These are phyloP conservation scores for Phytophthora pistaciae DNA, from an alignment of 352 stramenopile genomes.

Conservation along the genomic window DNA sequence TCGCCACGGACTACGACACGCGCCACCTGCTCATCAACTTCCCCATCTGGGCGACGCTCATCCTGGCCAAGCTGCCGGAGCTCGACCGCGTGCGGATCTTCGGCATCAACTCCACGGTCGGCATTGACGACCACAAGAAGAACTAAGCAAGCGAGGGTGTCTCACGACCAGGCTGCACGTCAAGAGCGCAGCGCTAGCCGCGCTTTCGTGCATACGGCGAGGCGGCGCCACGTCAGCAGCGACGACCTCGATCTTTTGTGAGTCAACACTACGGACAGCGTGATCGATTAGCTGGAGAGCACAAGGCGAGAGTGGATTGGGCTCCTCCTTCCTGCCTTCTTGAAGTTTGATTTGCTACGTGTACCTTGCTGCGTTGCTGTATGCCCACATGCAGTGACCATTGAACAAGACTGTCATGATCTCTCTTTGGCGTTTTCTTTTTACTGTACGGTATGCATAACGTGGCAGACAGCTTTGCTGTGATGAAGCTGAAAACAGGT, in stretches of 20 bases:
- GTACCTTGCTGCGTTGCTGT: constrained; percentile 17
- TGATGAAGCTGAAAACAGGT: background rate
- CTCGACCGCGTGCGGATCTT: constrained; percentile 96
- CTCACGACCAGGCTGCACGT: constrained; percentile 7
- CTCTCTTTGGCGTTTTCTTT: constrained; percentile 3
- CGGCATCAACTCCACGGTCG: constrained; percentile 96
- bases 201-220: constrained; percentile 10
- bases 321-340: constrained; percentile 19
- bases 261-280: constrained; percentile 29
- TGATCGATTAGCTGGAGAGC: constrained; percentile 24
- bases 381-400: constrained; percentile 16
- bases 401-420: constrained; percentile 30
- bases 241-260: constrained; percentile 23
- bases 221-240: constrained; percentile 4
- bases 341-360: constrained; percentile 35
- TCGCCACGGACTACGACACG: constrained; percentile 92
- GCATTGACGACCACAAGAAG: constrained; percentile 93
- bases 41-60: constrained; percentile 90
- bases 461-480: constrained; percentile 2
- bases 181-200: constrained; percentile 9
- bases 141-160: constrained; percentile 32
- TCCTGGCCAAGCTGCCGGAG: constrained; percentile 94
- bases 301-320: constrained; percentile 21
- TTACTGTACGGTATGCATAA: background rate
- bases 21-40: constrained; percentile 92